phyloP scores from a whole-genome alignment of 116 monocot species.

The Dioscorea cayenensis region DNA sequence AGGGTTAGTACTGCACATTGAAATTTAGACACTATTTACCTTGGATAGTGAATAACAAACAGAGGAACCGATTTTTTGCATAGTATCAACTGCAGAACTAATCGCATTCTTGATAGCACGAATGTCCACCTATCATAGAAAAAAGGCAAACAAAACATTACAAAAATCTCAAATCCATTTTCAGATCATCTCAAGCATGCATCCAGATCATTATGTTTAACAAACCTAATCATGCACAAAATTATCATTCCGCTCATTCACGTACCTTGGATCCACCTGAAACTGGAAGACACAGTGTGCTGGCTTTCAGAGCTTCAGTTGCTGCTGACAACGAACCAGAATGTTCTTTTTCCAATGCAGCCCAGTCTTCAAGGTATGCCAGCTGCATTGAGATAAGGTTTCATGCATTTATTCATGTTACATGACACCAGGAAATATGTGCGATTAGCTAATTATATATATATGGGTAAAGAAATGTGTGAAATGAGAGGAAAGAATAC shows the following conservation, averaged over 20 bases:
- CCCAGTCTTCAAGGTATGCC: conserved; percentile 72
- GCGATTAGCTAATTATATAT: neutral
- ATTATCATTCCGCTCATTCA: neutral
- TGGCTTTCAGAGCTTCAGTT: conserved; percentile 68
- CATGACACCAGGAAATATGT: neutral
- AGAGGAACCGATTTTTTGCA: conserved; percentile 75
- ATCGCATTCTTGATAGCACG: conserved; percentile 57
- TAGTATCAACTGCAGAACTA: conserved; percentile 75
- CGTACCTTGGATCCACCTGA: conserved; percentile 68
- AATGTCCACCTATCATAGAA: conserved; percentile 50
- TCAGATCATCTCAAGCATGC: neutral
- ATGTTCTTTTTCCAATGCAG: conserved; percentile 56
- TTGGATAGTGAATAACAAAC: conserved; percentile 58
- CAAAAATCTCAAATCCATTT: neutral
- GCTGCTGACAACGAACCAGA: conserved; percentile 47
- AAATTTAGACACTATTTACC: conserved; percentile 23
- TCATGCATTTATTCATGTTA: neutral
- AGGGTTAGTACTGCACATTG: neutral
- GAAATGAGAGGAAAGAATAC: no score
- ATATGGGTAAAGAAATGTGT: neutral
- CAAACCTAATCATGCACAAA: neutral
- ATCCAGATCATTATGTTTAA: neutral
- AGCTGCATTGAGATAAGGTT: conserved; percentile 24
- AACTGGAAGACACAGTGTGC: conserved; percentile 75
- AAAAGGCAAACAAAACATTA: neutral